Evolutionary conservation across 2,329 filamentous ascomycete species (phyloP).

Genomic region (Monosporascus cannonballus): DNA sequence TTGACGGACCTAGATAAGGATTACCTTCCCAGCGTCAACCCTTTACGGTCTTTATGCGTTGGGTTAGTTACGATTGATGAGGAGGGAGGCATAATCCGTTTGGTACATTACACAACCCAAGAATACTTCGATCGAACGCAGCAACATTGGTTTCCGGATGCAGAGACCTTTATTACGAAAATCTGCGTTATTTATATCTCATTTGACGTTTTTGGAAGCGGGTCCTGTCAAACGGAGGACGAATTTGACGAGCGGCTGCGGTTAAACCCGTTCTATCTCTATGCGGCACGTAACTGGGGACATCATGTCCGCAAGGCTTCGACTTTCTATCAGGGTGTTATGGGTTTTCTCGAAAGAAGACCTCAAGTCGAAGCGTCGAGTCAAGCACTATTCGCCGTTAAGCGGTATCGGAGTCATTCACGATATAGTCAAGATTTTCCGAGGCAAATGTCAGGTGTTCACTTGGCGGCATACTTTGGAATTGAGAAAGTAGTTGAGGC

Average conservation of each 20-base stretch:
- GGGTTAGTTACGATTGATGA: conserved; percentile 34
- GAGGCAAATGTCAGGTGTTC: no score
- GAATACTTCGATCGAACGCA: conserved; percentile 32
- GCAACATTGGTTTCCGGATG: conserved; percentile 23
- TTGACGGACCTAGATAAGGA: conserved; percentile 24
- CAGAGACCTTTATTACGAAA: conserved; percentile 18
- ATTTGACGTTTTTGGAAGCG: conserved; percentile 12
- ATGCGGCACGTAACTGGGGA: conserved; percentile 7
- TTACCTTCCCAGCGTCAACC: conserved; percentile 21
- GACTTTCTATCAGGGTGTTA: background rate
- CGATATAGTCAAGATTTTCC: no score
- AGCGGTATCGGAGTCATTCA: no score
- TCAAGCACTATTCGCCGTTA: background rate
- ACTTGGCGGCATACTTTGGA: no score
- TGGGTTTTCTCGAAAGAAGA: background rate
- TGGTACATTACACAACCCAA: conserved; percentile 39
- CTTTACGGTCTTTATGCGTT: conserved; percentile 29
- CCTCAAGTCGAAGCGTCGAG: conserved; percentile 1
- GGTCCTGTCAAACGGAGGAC: background rate
- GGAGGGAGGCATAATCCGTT: conserved; percentile 27
- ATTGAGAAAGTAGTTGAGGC: no score
- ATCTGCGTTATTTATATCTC: conserved; percentile 31
- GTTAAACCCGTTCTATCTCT: conserved; percentile 2
- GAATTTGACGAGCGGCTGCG: conserved; percentile 1
- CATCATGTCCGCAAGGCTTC: background rate